Base-by-base conservation (phyloP, 2,329 filamentous ascomycete genomes). In the Verticillium nubilum region DNA sequence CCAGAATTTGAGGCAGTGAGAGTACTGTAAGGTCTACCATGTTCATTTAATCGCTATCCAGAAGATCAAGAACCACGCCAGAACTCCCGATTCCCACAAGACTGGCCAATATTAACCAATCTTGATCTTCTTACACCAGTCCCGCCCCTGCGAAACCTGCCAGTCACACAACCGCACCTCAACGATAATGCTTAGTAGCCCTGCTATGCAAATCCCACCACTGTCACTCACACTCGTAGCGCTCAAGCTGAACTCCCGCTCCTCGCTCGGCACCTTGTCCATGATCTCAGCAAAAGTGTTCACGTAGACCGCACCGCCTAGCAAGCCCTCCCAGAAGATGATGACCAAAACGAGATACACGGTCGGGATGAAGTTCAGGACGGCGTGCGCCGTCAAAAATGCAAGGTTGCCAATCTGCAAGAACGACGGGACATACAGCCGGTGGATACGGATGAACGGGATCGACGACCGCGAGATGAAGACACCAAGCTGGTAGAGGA, bases 241-340 rank as follows among this genome's bases (percentile, higher is more conserved):
- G 0, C 91, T 87, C 1, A 99, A 77, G 61, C 91, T 96, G 69
- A 98, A 98, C 74, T 99, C 95, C 5, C 94, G 83, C 58, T 97
- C 92, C 31, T 86, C 84, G 4, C 82, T 78, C 0, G 87, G 86
- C 1, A 97, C 87, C 6, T 87, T 86, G 67, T 97, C 92, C 71
- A 92, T 89, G 62, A 99, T 97, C 70, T 96, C 91, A 0, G 93
- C 92, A 73, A 98, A 99, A 0, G 93, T 97, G 68, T 94, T 96
- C 61, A 98, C 93, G 68, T 99, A 99, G 0, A 98, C 95, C 3
- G 92, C 80, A 0, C 95, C 95, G 0, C 95, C 95, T 0, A 99
- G 78, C 13, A 98, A 73, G 0, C 95, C 95, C 72, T 98, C 95
- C 94, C 94, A 98, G 69, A 98, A 95, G 23, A 97, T 81, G 61